These are phyloP conservation scores for Prunus dulcis DNA, from an alignment of 306 rosid species.

Conservation along the genomic window DNA sequence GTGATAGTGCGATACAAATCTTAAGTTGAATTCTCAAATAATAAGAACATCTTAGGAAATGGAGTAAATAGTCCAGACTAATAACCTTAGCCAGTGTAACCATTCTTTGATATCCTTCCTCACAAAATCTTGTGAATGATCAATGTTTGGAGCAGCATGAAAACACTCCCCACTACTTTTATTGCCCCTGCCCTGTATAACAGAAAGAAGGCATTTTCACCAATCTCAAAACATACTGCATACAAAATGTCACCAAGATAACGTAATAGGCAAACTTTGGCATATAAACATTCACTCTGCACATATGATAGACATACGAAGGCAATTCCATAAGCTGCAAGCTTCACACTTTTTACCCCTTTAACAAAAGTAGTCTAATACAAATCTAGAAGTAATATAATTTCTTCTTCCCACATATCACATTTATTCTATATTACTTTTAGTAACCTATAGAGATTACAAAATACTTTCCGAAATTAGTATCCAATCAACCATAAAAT, in stretches of 20 bases:
- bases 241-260: background rate
- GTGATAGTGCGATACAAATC: background rate
- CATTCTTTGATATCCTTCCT: constrained; percentile 92
- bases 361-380: background rate
- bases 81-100: constrained; percentile 85
- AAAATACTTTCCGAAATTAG: background rate
- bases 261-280: background rate
- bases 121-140: constrained; percentile 99
- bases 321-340: background rate
- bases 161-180: constrained; percentile 91
- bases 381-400: background rate
- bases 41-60: background rate
- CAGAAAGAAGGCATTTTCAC: constrained; percentile 20
- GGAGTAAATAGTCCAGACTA: constrained; percentile 18
- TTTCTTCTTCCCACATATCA: background rate
- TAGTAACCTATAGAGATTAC: background rate
- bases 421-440: background rate
- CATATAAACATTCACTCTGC: background rate
- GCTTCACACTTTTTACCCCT: background rate
- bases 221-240: background rate
- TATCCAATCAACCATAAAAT: background rate
- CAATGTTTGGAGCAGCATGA: constrained; percentile 99
- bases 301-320: background rate
- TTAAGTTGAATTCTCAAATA: background rate
- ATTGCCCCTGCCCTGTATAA: constrained; percentile 84